Evolutionary conservation across 805 yeast genomes (phyloP).

Genomic region (Wickerhamiella parazyma): DNA sequence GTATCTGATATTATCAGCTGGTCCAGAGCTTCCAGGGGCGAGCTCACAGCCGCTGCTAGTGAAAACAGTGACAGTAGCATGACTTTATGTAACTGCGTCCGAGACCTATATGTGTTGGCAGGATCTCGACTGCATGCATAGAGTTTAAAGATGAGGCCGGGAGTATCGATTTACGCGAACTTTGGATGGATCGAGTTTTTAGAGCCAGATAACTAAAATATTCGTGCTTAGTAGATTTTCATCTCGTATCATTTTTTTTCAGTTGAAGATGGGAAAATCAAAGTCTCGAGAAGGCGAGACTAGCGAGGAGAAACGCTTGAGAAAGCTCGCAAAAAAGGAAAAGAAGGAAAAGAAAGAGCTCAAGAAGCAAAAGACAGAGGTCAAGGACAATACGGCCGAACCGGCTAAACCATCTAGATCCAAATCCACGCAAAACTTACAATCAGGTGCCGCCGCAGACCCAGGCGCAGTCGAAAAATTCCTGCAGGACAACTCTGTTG

Average conservation of each 20-base stretch:
- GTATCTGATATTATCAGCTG: slow-evolving; percentile 16
- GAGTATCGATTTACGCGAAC: too few relatives aligned
- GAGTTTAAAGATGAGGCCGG: too few relatives aligned
- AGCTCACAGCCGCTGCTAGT: not conserved
- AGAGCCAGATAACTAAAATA: too few relatives aligned
- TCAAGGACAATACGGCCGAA: too few relatives aligned
- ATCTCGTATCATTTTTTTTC: not conserved
- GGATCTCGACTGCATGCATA: not conserved
- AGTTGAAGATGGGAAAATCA: slow-evolving; percentile 1
- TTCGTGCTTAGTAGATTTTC: not conserved
- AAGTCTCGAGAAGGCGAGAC: slow-evolving; percentile 1
- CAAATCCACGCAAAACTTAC: too few relatives aligned
- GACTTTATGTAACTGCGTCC: slow-evolving; percentile 5
- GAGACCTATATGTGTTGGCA: not conserved
- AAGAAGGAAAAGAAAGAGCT: slow-evolving; percentile 21
- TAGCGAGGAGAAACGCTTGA: slow-evolving; percentile 10
- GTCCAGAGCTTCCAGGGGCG: slow-evolving; percentile 2
- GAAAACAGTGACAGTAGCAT: slow-evolving; percentile 6
- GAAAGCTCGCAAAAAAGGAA: slow-evolving; percentile 19
- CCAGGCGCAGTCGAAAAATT: slow-evolving; percentile 49
- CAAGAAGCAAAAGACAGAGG: slow-evolving; percentile 22
- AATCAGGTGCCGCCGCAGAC: slow-evolving; percentile 8
- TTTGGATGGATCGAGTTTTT: not conserved
- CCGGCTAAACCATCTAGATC: too few relatives aligned
- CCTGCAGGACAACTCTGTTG: slow-evolving; percentile 57